Evolutionary conservation across 495 filamentous ascomycete genomes (phyloP).

Genomic region (Poronia punctata): DNA sequence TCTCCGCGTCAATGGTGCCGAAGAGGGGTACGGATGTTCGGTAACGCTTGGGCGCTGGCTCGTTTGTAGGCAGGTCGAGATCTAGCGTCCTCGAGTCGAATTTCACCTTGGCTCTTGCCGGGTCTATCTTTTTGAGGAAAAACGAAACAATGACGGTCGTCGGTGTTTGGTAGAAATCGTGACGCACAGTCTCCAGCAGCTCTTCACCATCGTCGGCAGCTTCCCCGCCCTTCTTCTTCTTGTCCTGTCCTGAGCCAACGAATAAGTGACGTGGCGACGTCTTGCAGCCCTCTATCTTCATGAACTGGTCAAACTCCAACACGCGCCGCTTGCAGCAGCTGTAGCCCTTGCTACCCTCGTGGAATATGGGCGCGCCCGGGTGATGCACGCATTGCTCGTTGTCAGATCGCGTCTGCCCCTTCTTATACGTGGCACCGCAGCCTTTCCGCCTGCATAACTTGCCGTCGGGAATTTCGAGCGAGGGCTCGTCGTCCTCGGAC

Average conservation of each 20-base stretch:
- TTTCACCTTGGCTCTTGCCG: conserved; percentile 60
- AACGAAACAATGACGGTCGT: conserved; percentile 80
- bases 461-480: conserved; percentile 60
- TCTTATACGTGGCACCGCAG: conserved; percentile 60
- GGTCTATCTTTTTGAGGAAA: conserved; percentile 96
- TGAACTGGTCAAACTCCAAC: conserved; percentile 94
- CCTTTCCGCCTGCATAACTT: conserved; percentile 69
- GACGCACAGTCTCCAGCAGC: conserved; percentile 60
- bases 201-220: conserved; percentile 44
- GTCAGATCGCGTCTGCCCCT: conserved; percentile 48
- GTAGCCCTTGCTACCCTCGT: conserved; percentile 96
- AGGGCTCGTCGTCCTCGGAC: conserved; percentile 80
- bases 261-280: conserved; percentile 79
- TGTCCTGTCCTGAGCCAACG: conserved; percentile 65
- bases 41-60: conserved; percentile 70
- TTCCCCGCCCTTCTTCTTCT: conserved; percentile 42
- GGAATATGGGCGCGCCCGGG: conserved; percentile 83
- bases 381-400: conserved; percentile 80
- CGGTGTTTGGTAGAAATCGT: conserved; percentile 93
- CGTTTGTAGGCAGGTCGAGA: conserved; percentile 77
- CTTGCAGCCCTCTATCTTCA: conserved; percentile 87
- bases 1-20: conserved; percentile 62
- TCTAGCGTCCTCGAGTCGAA: conserved; percentile 54
- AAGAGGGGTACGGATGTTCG: conserved; percentile 68
- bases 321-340: conserved; percentile 93